A percentile compares a stretch with the other conserved stretches of the same genome.
phyloP scores from a whole-genome alignment of 768 basidiomycete species.

The Trametes gibbosa region DNA sequence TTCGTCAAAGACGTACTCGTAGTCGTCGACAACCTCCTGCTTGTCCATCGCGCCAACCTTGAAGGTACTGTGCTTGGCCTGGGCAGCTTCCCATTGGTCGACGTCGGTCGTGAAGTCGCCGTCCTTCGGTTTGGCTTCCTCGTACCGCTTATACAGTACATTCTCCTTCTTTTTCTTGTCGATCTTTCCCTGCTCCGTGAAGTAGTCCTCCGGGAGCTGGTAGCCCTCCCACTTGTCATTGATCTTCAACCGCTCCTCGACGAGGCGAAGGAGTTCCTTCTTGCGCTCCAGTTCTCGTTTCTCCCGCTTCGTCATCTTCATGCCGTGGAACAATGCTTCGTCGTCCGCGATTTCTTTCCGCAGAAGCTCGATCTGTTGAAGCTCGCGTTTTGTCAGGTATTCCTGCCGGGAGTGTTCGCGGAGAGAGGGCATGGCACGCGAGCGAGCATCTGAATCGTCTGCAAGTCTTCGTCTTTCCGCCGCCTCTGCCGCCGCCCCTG shows the following conservation, averaged over 20 bases:
- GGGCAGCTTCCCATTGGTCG: slow-evolving; percentile 95
- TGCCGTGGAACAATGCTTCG: slow-evolving; percentile 84
- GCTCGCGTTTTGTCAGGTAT: slow-evolving; percentile 94
- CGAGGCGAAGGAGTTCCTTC: slow-evolving; percentile 87
- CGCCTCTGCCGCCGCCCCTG: slow-evolving; percentile 79
- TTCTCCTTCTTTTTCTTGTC: slow-evolving; percentile 95
- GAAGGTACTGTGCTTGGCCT: slow-evolving; percentile 87
- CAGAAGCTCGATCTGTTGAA: slow-evolving; percentile 92
- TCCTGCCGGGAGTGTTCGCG: slow-evolving; percentile 90
- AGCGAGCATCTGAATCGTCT: slow-evolving; percentile 49
- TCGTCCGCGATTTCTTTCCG: slow-evolving; percentile 94
- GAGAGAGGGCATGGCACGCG: slow-evolving; percentile 63
- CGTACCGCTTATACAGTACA: slow-evolving; percentile 90
- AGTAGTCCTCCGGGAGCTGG: slow-evolving; percentile 94
- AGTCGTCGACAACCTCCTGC: slow-evolving; percentile 73
- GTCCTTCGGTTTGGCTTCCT: slow-evolving; percentile 88
- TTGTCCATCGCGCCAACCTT: slow-evolving; percentile 92
- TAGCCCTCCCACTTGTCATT: slow-evolving; percentile 97
- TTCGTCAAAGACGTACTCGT: slow-evolving; percentile 98
- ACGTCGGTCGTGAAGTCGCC: slow-evolving; percentile 96
- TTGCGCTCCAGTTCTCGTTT: slow-evolving; percentile 80
- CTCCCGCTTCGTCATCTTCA: slow-evolving; percentile 87
- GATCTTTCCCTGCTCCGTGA: slow-evolving; percentile 97
- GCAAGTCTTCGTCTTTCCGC: slow-evolving; percentile 77
- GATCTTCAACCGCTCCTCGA: slow-evolving; percentile 91